Base-by-base conservation (phyloP, 768 basidiomycete genomes). In the Zangia roseola region DNA sequence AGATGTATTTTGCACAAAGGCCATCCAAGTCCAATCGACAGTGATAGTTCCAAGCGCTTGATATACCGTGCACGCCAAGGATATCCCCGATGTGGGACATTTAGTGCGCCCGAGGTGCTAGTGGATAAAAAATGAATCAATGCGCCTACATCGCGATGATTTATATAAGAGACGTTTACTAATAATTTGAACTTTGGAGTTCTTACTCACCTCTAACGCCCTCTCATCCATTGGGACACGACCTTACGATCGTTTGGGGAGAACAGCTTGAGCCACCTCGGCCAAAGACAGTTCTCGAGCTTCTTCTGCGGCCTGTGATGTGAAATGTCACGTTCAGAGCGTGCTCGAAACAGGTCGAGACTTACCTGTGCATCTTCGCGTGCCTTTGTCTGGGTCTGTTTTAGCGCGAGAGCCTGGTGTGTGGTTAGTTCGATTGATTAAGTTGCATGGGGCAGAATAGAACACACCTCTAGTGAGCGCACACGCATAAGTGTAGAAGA, bases 221-320 rank as follows among this genome's bases (percentile, higher is more conserved):
- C 10, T 26, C 26, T 26, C 8, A 26, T 26, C 26, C 28, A 28
- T 28, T n/a, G n/a, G n/a, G n/a, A n/a, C n/a, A 28, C 28, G 6
- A 13, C 4, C 10, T 31, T 16, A 31, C 16, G 31, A 31, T 31
- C 31, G 31, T 31, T 31, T 31, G 13, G 43, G 47, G 8, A 69
- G 56, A 21, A 50, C 60, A 38, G 49, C 56, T 45, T 67, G 66
- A 1, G 66, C 66, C 9, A 67, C 66, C 38, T 64, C 65, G 2
- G 66, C 66, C 49, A 67, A 50, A 16, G 62, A 60, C 23, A 19
- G 54, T 45, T 67, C 66, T 31, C 56, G 66, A 28, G 62, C 65
- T 26, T 69, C 60, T 5, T 65, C 62, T 24, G 13, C 54, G 25
- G 49, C 67, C 65, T 65, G 26, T 34, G 23, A 20, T 39, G 21